phyloP scores from a whole-genome alignment of 371 early-diverging fungal genomes.

The Circinella minor region DNA sequence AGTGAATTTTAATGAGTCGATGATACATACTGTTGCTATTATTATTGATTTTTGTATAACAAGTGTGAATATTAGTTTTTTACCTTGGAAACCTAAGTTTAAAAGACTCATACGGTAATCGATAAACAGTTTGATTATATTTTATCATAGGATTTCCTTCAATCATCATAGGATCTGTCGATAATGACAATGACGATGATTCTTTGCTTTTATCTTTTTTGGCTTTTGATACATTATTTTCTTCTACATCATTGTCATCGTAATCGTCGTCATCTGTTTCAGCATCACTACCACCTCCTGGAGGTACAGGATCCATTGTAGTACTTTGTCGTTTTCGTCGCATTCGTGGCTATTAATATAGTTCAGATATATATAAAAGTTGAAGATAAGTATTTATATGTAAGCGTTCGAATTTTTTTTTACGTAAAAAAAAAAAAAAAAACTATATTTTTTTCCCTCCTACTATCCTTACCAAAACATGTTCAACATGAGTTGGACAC shows the following conservation, averaged over 20 bases:
- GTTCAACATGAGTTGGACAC: constrained; percentile 90
- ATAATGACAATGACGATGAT: not conserved
- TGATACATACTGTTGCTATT: not conserved
- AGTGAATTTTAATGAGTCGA: too few relatives aligned
- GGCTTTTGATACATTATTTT: not conserved
- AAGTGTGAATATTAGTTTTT: not conserved
- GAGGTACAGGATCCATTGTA: not conserved
- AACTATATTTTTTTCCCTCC: not conserved
- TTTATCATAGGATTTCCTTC: constrained; percentile 22
- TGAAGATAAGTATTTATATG: not conserved
- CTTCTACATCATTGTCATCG: not conserved
- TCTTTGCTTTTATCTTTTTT: not conserved
- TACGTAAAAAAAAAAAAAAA: not conserved
- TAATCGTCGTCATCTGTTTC: not conserved
- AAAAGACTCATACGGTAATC: constrained; percentile 36
- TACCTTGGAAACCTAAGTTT: not conserved
- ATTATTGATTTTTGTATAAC: not conserved
- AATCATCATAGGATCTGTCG: constrained; percentile 27
- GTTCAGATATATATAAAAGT: not conserved
- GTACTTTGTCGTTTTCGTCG: constrained; percentile 19
- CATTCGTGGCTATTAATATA: constrained; percentile 28
- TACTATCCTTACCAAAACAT: constrained; percentile 41
- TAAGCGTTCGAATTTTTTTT: not conserved
- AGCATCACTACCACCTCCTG: constrained; percentile 2
- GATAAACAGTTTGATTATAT: constrained; percentile 38